phyloP scores from a whole-genome alignment of 495 filamentous ascomycete genomes.

The Hapsidospora chrysogenum region DNA sequence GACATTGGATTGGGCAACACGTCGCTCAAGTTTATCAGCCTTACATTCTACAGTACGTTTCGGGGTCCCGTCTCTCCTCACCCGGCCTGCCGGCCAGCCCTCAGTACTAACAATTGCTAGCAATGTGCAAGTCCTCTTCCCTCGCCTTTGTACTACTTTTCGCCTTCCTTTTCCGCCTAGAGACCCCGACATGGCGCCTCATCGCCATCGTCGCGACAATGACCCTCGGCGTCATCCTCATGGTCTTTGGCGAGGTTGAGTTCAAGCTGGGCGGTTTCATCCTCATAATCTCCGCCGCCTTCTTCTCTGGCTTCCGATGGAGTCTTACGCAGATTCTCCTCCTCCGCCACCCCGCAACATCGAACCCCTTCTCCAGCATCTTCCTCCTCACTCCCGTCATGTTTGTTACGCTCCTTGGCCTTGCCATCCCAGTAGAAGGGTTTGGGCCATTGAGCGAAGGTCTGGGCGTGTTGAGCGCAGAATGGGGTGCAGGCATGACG shows the following conservation, averaged over 20 bases:
- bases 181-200: slow-evolving; percentile 70
- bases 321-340: slow-evolving; percentile 90
- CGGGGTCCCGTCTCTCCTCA: not conserved
- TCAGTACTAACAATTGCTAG: slow-evolving; percentile 19
- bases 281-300: slow-evolving; percentile 80
- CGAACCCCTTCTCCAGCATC: slow-evolving; percentile 91
- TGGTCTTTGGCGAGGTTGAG: slow-evolving; percentile 92
- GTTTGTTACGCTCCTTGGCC: slow-evolving; percentile 66
- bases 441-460: slow-evolving; percentile 45
- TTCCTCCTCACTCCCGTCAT: slow-evolving; percentile 95
- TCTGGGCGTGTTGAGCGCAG: slow-evolving; percentile 38
- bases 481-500: slow-evolving; percentile 41
- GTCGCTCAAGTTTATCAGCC: slow-evolving; percentile 82
- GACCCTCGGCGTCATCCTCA: slow-evolving; percentile 94
- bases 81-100: not conserved
- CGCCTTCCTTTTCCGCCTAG: slow-evolving; percentile 86
- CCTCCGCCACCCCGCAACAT: slow-evolving; percentile 84
- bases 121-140: slow-evolving; percentile 98
- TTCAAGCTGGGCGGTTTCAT: slow-evolving; percentile 82
- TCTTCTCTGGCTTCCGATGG: slow-evolving; percentile 97
- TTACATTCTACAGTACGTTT: slow-evolving; percentile 83
- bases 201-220: slow-evolving; percentile 80
- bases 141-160: slow-evolving; percentile 91
- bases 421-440: slow-evolving; percentile 81
- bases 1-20: slow-evolving; percentile 97